Evolutionary conservation across 495 filamentous ascomycete genomes (phyloP), one percentile per base, ranked within the genome.

Genomic region (Trichocladium antarcticum): DNA sequence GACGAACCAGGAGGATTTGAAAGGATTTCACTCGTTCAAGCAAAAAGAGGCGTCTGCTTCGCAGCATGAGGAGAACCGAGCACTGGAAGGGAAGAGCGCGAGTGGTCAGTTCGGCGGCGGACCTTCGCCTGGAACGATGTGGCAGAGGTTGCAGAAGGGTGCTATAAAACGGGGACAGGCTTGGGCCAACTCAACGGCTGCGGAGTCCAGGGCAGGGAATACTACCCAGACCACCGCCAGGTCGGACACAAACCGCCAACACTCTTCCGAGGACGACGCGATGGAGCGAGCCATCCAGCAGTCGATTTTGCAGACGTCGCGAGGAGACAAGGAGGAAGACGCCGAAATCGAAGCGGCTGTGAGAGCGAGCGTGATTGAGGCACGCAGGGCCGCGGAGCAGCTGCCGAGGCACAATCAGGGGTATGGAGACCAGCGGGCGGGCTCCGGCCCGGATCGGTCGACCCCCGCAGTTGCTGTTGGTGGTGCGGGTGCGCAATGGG

Each of bases 231-330:
- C 47, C n/a, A 40, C 53, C 15, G 48, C 35, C 22, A 61, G 53
- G 35, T 38, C 46, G 8, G 24, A 51, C 1, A 42, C 55, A 20
- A 49, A 40, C 31, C 36, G 45, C 16, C 31, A 63, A 47, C 54
- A 20, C 29, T 31, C 46, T 54, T 64, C 49, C 53, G 68, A 71
- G 29, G 65, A 71, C 11, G 79, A 83, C 51, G 35, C 52, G 5
- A 77, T 86, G 46, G 84, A 87, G 54, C 64, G 69, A 16, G 85
- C 84, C 1, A 87, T 90, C 53, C 71, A 71, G 34, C 65, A 68
- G 22, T 85, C 85, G 5, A 80, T 89, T 1, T 64, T 65, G 15
- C 74, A 82, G 56, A 87, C 83, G 6, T 86, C 84, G 12, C 68
- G 63, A 1, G 85, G 85, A 27, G 67, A 88, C 55, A 52, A 66